Evolutionary conservation across 148 eudicot species (phyloP), one percentile per base, ranked within the genome.

Genomic region (Amaranthus cruentus): DNA sequence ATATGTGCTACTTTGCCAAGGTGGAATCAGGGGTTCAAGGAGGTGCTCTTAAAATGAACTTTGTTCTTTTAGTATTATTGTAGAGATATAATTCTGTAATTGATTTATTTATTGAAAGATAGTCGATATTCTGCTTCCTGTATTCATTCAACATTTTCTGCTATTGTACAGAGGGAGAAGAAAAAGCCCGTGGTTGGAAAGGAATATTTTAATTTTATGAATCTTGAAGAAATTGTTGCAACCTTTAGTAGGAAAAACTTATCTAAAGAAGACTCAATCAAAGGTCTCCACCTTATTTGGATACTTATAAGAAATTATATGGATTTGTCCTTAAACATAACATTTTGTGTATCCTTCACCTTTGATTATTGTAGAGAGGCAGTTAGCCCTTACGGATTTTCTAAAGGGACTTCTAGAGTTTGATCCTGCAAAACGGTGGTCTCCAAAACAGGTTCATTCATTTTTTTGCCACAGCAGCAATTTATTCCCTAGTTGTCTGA

Each of bases 401-500:
- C 79, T 95, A 79, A 90, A 88, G 85, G 99, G 99, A 67, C 97
- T 95, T 73, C 90, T 95, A 68, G 97, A 90, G 81, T 95, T 95
- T 81, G 99, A 95, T 85, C 99, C 99, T 74, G 86, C 86, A 64
- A 95, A 90, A 78, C 87, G 99, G 73, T 95, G 99, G 99, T 92
- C 99, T 4, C 99, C 99, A 7, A 62, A 85, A 79, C 99, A 95
- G 99, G 99, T 95, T 75, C 78, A 73, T 83, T 47, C 21, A 5
- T 72, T 9, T 55, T 60, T 60, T 21, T 58, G 72, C 6, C 65
- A 62, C 38, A 5, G 43, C 73, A 46, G 14, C 9, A 6, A n/a
- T n/a, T 28, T 53, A 6, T 11, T 55, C 21, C 9, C 55, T 63
- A 69, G 57, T 47, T 46, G 4, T 63, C 56, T 66, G 72, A 14